phyloP scores from a whole-genome alignment of 2,329 filamentous ascomycete genomes.

The Aspergillus calidoustus region DNA sequence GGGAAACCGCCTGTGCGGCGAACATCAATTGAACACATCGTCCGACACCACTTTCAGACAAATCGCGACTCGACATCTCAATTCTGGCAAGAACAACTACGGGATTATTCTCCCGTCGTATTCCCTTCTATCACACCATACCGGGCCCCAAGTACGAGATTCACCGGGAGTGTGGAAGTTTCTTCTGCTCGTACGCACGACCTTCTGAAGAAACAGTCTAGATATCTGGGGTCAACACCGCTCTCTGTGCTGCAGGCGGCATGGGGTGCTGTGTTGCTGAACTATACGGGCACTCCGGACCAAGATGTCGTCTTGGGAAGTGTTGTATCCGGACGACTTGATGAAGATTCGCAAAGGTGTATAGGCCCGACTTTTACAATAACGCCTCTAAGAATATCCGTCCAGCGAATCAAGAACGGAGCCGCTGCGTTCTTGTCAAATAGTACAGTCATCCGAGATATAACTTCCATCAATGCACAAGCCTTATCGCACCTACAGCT shows the following conservation, averaged over 20 bases:
- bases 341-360: constrained; percentile 29
- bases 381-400: constrained; percentile 37
- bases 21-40: constrained; percentile 32
- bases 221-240: constrained; percentile 34
- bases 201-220: constrained; percentile 37
- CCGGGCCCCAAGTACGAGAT: constrained; percentile 20
- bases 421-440: constrained; percentile 25
- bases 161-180: constrained; percentile 27
- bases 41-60: constrained; percentile 31
- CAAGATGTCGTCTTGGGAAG: constrained; percentile 42
- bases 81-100: constrained; percentile 30
- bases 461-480: constrained; percentile 30
- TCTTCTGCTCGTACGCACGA: constrained; percentile 27
- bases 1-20: constrained; percentile 17
- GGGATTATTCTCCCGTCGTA: constrained; percentile 23
- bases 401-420: constrained; percentile 23
- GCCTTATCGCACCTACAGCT: constrained; percentile 31
- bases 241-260: constrained; percentile 43
- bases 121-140: constrained; percentile 33
- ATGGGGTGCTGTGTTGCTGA: constrained; percentile 39
- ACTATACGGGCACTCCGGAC: constrained; percentile 39
- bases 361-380: constrained; percentile 43
- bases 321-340: constrained; percentile 38
- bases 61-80: constrained; percentile 24
- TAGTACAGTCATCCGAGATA: constrained; percentile 28